These are phyloP conservation scores for Penicillium sp. DNA, from an alignment of 2,329 filamentous ascomycete genomes.

Conservation along the genomic window DNA sequence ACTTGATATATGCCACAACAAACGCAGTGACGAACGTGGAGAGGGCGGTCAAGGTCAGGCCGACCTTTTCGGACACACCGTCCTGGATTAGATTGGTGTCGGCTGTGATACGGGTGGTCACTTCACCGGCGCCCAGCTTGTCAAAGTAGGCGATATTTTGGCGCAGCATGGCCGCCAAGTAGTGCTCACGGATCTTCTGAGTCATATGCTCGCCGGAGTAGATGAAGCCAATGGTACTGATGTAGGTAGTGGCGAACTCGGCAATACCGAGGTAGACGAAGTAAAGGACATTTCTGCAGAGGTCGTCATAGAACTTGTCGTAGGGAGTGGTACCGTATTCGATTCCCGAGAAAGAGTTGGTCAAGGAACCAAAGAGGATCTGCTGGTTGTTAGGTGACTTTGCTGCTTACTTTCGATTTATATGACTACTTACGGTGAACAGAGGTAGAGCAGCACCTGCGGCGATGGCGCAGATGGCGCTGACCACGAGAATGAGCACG, in stretches of 20 bases:
- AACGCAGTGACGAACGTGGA: slow-evolving; percentile 85
- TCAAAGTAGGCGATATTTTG: slow-evolving; percentile 94
- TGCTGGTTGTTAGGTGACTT: slow-evolving; percentile 12
- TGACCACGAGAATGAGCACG: slow-evolving; percentile 57
- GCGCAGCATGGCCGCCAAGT: slow-evolving; percentile 74
- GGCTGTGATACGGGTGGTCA: slow-evolving; percentile 88
- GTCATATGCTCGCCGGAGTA: slow-evolving; percentile 77
- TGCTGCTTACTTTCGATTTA: not conserved
- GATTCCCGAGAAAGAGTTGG: slow-evolving; percentile 64
- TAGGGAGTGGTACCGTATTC: slow-evolving; percentile 49
- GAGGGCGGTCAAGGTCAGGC: slow-evolving; percentile 67
- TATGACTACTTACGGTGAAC: slow-evolving; percentile 58
- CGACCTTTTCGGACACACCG: slow-evolving; percentile 85
- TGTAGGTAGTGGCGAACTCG: slow-evolving; percentile 71
- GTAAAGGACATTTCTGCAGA: slow-evolving; percentile 66
- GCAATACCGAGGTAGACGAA: slow-evolving; percentile 80
- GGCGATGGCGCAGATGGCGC: slow-evolving; percentile 60
- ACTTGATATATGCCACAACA: slow-evolving; percentile 82
- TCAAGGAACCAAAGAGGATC: slow-evolving; percentile 69
- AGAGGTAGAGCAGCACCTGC: slow-evolving; percentile 70
- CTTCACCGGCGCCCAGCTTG: slow-evolving; percentile 84
- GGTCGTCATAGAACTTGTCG: slow-evolving; percentile 54
- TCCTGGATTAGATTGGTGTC: slow-evolving; percentile 93
- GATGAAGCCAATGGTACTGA: slow-evolving; percentile 83
- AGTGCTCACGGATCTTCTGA: slow-evolving; percentile 73